phyloP scores from a whole-genome alignment of 495 filamentous ascomycete genomes.

The Aspergillus nidulans region DNA sequence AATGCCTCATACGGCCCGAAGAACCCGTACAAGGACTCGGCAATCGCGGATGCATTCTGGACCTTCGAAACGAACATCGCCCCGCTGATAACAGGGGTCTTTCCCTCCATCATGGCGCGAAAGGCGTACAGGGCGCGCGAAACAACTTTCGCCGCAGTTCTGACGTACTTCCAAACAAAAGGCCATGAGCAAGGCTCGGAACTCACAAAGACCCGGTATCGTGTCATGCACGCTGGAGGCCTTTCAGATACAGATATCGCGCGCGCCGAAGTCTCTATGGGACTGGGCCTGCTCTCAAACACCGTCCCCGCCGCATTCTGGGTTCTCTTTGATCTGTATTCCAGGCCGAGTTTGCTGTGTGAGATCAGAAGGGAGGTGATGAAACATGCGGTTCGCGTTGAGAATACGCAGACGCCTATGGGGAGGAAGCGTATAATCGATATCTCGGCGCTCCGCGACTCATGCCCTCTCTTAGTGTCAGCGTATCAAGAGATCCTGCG shows the following conservation, averaged over 20 bases:
- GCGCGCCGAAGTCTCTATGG: conserved; percentile 32
- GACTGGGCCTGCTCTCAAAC: conserved; percentile 41
- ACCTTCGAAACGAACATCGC: conserved; percentile 40
- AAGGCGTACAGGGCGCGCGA: conserved; percentile 36
- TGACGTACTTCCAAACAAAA: conserved; percentile 33
- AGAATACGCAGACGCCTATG: no score
- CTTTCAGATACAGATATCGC: conserved; percentile 38
- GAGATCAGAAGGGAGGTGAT: conserved; percentile 36
- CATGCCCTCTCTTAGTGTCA: conserved; percentile 35
- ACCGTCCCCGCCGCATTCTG: conserved; percentile 45
- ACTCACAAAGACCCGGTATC: conserved; percentile 26
- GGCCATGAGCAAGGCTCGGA: conserved; percentile 33
- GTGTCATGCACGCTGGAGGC: conserved; percentile 26
- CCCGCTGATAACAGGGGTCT: conserved; percentile 25
- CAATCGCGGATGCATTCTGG: conserved; percentile 32
- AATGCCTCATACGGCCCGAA: conserved; percentile 44
- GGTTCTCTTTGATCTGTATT: conserved; percentile 39
- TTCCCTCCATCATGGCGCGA: conserved; percentile 37
- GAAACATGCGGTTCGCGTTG: no score
- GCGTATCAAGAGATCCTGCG: conserved; percentile 39
- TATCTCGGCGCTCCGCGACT: conserved; percentile 30
- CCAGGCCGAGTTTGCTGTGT: conserved; percentile 31
- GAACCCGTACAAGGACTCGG: conserved; percentile 44
- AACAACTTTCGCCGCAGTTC: conserved; percentile 33
- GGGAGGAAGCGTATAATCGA: conserved; percentile 27